Evolutionary conservation across 805 yeast genomes (phyloP), one percentile per base, ranked within the genome.

Genomic region (Wickerhamiella galacta): DNA sequence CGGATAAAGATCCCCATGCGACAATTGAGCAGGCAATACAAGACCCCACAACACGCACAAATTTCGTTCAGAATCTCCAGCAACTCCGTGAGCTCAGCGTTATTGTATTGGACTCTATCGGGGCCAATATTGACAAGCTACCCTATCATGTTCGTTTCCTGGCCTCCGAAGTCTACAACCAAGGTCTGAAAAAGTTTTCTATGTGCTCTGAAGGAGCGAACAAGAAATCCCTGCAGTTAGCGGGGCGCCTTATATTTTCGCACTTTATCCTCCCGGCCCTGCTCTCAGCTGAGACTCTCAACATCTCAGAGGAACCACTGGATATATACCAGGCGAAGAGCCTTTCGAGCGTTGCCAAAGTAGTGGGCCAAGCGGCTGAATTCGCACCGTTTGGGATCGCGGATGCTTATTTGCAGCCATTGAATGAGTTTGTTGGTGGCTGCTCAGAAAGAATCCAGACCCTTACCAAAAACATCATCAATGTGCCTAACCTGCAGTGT

Each of bases 41-140:
- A 41, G 85, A 80, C 42, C 67, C 72, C 1, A 72, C 66, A n/a
- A 82, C 87, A 0, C 67, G 90, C 21, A 54, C 57, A 0, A 62
- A 64, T 27, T 90, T 81, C 51, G 74, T 90, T 21, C 54, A 62
- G 22, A 85, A 90, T 44, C 58, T 90, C 46, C 79, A 79, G 53
- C 58, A 59, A 16, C 55, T 90, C 33, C 68, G 96, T 51, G 93
- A 79, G 40, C 61, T 66, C 28, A 60, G 81, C 0, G 68, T 76
- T 17, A 70, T 70, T 35, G 56, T 79, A 7, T 60, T 81, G 43
- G 66, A 66, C 14, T 46, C 67, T 0, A 45, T 83, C 16, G 66
- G 64, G 17, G 53, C 56, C 20, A 47, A 72, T 11, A 56, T 58
- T 1, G 47, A 46, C 7, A 27, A 39, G 14, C 37, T 75, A 3